Base-by-base conservation (phyloP, 2,329 filamentous ascomycete species). In the Cladosporium sp. region DNA sequence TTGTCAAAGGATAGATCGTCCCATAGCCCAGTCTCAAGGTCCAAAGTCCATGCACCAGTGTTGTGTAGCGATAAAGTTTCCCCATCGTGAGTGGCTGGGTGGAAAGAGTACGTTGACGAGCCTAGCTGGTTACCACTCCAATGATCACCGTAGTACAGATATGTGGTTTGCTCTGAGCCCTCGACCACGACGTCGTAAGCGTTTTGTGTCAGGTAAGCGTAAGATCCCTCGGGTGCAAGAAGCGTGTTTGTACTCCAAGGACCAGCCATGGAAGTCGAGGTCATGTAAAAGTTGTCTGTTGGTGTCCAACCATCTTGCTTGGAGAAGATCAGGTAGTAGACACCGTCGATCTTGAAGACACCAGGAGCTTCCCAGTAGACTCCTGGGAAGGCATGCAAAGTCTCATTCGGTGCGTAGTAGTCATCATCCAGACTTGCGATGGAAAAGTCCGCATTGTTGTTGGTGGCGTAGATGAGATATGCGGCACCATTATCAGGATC, bases 261-360 rank as follows among this genome's bases (percentile, higher is more conserved):
- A 0, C 84, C 84, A 0, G 76, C 72, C 0, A 88, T 73, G 1
- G 76, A 82, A 1, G 80, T 81, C 0, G 85, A 78, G 2, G 83
- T 85, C 65, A 78, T 80, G 70, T 87, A 86, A 36, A 81, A 77
- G 66, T 88, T 88, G 67, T 88, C 86, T 62, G 88, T 88, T 9
- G 85, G 74, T 59, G 81, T 75, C 83, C 82, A 85, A 2, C 63
- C 65, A 28, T 69, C 68, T 43, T 70, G 67, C 7, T 64, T 64
- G 0, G 82, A 85, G 2, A 81, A 85, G 66, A 89, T 87, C 73
- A 88, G 82, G 71, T 82, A 88, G 70, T 88, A 89, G 0, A 79
- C 78, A 1, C 78, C 81, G 14, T 80, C 76, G 7, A 79, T 78
- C 70, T 88, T 88, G 58, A 86, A 69, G 37, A 89, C 75, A 0